Conservation (phyloP, 768 basidiomycete genomes). For the Phylloporus scabripes region DNA sequence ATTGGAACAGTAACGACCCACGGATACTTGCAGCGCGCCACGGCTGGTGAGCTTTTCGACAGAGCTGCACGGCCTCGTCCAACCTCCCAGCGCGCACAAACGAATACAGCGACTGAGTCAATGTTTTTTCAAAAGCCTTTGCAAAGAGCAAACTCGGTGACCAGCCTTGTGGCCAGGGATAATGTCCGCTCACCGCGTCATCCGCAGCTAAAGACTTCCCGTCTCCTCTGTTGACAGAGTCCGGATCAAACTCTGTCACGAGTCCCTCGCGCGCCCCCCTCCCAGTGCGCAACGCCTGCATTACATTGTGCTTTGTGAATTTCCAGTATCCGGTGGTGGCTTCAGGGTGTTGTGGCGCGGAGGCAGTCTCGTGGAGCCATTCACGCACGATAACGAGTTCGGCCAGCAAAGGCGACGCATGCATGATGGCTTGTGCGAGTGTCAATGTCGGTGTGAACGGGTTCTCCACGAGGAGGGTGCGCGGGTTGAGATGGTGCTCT, state of each 20-base stretch:
- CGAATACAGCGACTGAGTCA: slow-evolving; percentile 73
- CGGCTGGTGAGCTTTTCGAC: slow-evolving; percentile 76
- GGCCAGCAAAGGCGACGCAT: slow-evolving; percentile 57
- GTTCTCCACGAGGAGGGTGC: slow-evolving; percentile 57
- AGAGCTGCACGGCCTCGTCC: slow-evolving; percentile 79
- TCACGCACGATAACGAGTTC: slow-evolving; percentile 83
- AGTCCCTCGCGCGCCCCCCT: slow-evolving; percentile 42
- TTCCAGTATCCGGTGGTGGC: slow-evolving; percentile 80
- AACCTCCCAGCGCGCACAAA: slow-evolving; percentile 81
- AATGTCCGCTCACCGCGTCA: slow-evolving; percentile 56
- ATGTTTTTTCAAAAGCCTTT: slow-evolving; percentile 75
- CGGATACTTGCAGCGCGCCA: slow-evolving; percentile 91
- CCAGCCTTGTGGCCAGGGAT: background rate
- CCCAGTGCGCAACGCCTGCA: slow-evolving; percentile 58
- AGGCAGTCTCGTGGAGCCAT: slow-evolving; percentile 80
- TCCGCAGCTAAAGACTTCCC: slow-evolving; percentile 62
- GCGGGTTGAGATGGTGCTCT: slow-evolving; percentile 43
- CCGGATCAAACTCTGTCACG: slow-evolving; percentile 74
- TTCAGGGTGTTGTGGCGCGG: slow-evolving; percentile 55
- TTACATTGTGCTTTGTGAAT: slow-evolving; percentile 70
- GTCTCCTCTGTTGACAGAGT: slow-evolving; percentile 59
- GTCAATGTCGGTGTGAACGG: slow-evolving; percentile 78
- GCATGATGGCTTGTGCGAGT: slow-evolving; percentile 69
- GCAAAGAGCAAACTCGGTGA: background rate
- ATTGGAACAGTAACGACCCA: slow-evolving; percentile 73